Percentiles rank a stretch among this genome's conserved stretches.
phyloP scores from a whole-genome alignment of 345 rosid species.

The Eucalyptus tenuipes region DNA sequence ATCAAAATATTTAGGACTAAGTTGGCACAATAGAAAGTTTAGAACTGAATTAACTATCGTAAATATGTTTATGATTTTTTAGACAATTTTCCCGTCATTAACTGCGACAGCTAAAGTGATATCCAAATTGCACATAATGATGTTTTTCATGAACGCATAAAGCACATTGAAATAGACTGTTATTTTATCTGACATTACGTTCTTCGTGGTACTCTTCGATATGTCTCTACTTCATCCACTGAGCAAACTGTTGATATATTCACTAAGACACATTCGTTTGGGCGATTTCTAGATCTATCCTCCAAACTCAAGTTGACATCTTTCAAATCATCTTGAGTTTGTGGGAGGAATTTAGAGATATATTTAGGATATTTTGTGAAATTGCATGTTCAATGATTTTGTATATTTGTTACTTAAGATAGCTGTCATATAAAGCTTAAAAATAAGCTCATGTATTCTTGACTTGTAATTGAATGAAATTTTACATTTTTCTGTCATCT shows the following conservation, averaged over 20 bases:
- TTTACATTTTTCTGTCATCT: neutral
- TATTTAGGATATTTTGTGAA: neutral
- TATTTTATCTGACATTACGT: too few species aligned
- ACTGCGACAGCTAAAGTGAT: neutral
- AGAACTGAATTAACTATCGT: fast-evolving
- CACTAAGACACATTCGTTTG: neutral
- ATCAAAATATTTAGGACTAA: too few species aligned
- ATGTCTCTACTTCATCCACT: neutral
- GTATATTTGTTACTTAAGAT: neutral
- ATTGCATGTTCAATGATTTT: neutral
- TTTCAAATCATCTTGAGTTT: neutral
- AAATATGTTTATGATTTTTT: too few species aligned
- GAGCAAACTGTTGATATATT: neutral
- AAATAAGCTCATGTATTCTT: neutral
- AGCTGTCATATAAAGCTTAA: neutral
- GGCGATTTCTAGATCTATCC: neutral
- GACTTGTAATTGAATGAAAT: neutral
- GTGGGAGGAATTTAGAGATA: neutral
- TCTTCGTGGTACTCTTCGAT: neutral
- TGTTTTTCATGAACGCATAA: neutral
- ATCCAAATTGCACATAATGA: neutral
- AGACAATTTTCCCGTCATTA: neutral
- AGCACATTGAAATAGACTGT: neutral
- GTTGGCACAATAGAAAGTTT: too few species aligned
- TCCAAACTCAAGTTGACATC: neutral